These are phyloP conservation scores for Amaranthus palmeri DNA, from an alignment of 148 eudicot species.

Conservation along the genomic window DNA sequence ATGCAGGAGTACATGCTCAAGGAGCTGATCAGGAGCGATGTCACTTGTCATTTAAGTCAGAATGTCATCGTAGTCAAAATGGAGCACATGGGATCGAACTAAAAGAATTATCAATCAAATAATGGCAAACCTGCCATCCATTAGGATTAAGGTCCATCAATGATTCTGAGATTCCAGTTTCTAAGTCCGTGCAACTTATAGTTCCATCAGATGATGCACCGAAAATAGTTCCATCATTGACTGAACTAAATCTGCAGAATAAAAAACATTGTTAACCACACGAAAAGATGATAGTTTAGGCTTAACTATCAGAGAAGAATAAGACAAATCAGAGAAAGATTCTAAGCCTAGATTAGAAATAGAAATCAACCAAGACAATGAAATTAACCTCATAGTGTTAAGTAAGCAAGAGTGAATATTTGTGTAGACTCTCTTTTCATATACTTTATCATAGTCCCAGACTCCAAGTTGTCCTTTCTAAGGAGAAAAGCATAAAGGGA, in stretches of 20 bases:
- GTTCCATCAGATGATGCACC: constrained; percentile 97
- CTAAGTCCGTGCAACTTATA: constrained; percentile 79
- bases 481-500: constrained; percentile 1
- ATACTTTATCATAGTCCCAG: constrained; percentile 81
- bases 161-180: constrained; percentile 75
- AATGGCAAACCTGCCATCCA: constrained; percentile 78
- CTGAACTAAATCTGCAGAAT: constrained; percentile 58
- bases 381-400: constrained; percentile 72
- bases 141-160: constrained; percentile 87
- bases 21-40: background rate
- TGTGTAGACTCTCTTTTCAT: constrained; percentile 84
- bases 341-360: background rate
- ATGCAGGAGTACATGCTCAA: background rate
- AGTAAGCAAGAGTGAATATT: constrained; percentile 78
- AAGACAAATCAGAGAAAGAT: background rate
- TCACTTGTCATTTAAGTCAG: background rate
- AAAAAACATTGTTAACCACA: constrained; percentile 2
- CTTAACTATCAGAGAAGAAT: background rate
- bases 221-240: constrained; percentile 73
- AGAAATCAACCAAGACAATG: background rate
- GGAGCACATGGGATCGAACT: constrained; percentile 3
- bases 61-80: background rate
- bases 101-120: background rate
- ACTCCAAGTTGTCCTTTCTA: constrained; percentile 99
- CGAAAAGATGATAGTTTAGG: background rate